These are phyloP conservation scores for Podospora pseudoanserina DNA, from an alignment of 495 filamentous ascomycete species.

Conservation along the genomic window DNA sequence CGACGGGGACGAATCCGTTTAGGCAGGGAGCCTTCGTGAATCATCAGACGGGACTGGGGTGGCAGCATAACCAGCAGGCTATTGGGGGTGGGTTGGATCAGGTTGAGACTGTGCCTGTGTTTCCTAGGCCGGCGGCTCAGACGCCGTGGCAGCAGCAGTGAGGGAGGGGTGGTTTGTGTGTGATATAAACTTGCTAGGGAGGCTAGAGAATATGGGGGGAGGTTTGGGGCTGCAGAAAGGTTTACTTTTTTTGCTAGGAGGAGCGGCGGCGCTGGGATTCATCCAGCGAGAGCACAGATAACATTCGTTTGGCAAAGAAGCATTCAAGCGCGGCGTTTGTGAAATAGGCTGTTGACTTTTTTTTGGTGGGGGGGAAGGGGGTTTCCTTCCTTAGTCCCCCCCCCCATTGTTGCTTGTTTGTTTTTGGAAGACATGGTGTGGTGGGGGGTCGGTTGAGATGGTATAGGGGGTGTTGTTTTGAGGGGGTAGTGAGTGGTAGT, in stretches of 20 bases:
- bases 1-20: slow-evolving; percentile 94
- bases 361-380: not conserved
- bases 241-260: too few relatives aligned
- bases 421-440: not conserved
- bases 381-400: too few relatives aligned
- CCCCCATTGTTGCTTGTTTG: slow-evolving; percentile 4
- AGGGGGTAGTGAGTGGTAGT: not conserved
- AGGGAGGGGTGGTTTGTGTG: slow-evolving; percentile 5
- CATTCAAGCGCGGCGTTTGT: slow-evolving; percentile 32
- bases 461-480: not conserved
- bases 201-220: too few relatives aligned
- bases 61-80: slow-evolving; percentile 73
- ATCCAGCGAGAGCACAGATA: not conserved
- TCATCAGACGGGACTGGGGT: slow-evolving; percentile 78
- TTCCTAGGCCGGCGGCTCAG: slow-evolving; percentile 69
- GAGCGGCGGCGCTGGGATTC: too few relatives aligned
- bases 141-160: slow-evolving; percentile 55
- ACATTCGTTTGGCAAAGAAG: slow-evolving; percentile 17
- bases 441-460: not conserved
- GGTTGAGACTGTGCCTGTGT: slow-evolving; percentile 75
- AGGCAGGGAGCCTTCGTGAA: slow-evolving; percentile 83
- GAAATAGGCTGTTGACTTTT: slow-evolving; percentile 11
- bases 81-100: slow-evolving; percentile 86
- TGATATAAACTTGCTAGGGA: not conserved
- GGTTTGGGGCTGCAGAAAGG: too few relatives aligned